phyloP scores from a whole-genome alignment of 441 rosid genomes.

The Populus hybrid region DNA sequence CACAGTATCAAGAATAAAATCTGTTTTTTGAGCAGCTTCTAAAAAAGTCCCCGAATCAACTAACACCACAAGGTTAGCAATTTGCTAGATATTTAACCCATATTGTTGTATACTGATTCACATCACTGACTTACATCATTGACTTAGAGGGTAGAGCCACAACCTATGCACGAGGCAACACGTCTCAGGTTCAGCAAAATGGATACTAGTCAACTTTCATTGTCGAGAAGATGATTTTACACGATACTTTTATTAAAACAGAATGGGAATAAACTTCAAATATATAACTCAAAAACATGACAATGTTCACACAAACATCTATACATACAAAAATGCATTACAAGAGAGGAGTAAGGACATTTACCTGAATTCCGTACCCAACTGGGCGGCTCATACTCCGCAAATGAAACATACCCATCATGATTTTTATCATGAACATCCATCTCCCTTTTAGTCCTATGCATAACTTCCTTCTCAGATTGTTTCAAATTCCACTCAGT shows the following conservation, averaged over 20 bases:
- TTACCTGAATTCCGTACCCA: conserved; percentile 82
- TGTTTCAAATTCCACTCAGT: conserved; percentile 81
- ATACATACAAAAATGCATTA: not conserved
- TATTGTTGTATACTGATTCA: not conserved
- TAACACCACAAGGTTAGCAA: not conserved
- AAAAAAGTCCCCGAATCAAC: not conserved
- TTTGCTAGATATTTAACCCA: not conserved
- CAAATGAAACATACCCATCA: conserved; percentile 68
- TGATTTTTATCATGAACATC: conserved; percentile 84
- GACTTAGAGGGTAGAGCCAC: not conserved
- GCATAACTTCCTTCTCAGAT: conserved; percentile 63
- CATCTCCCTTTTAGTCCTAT: conserved; percentile 80
- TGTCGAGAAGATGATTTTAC: not conserved
- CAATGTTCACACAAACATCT: not conserved
- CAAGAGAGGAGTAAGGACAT: not conserved
- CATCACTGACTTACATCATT: not conserved
- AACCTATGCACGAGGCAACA: not conserved
- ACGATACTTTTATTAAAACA: not conserved
- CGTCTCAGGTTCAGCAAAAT: not conserved
- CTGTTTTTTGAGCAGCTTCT: not conserved
- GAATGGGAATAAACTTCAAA: not conserved
- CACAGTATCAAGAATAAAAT: not conserved
- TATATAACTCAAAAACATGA: not conserved
- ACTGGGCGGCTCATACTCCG: conserved; percentile 87
- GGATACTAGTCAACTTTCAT: not conserved